Percentiles rank a stretch among this genome's conserved stretches.
These are phyloP conservation scores for Glonium stellatum DNA, from an alignment of 495 filamentous ascomycete species.

Conservation along the genomic window DNA sequence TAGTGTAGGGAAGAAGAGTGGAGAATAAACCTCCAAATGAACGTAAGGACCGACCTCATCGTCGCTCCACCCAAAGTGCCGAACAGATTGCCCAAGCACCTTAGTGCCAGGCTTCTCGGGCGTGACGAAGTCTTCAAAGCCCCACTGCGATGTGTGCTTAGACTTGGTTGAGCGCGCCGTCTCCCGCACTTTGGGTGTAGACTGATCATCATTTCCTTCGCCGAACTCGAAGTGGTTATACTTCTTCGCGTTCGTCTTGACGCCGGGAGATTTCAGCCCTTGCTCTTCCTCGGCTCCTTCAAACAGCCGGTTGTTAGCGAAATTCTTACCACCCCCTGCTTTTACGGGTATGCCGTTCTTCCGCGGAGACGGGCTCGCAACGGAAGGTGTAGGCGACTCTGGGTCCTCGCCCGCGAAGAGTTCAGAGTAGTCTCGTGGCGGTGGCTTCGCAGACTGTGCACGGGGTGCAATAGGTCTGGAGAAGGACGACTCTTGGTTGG, in stretches of 20 bases:
- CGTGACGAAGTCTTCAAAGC: conserved; percentile 77
- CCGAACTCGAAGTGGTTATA: conserved; percentile 85
- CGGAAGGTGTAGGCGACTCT: conserved; percentile 13
- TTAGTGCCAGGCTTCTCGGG: conserved; percentile 60
- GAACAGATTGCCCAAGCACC: conserved; percentile 46
- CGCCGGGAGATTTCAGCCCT: conserved; percentile 37
- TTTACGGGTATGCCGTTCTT: conserved; percentile 53
- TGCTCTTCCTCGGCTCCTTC: conserved; percentile 47
- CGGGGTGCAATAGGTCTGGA: conserved; percentile 43
- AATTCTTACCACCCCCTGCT: conserved; percentile 62
- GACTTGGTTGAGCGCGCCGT: conserved; percentile 42
- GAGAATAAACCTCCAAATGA: conserved; percentile 11
- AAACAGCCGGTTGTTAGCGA: conserved; percentile 62
- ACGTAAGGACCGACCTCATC: conserved; percentile 41
- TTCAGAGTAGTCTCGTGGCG: conserved; percentile 55
- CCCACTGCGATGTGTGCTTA: conserved; percentile 68
- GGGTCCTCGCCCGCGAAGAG: conserved; percentile 50
- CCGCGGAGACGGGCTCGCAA: conserved; percentile 42
- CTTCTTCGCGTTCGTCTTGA: conserved; percentile 62
- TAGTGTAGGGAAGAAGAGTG: neutral
- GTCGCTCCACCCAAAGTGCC: conserved; percentile 69
- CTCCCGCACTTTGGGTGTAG: conserved; percentile 33
- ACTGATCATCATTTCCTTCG: conserved; percentile 46
- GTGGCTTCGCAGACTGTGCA: conserved; percentile 54
- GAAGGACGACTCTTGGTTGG: conserved; percentile 40